phyloP scores from a whole-genome alignment of 768 basidiomycete genomes.

The Leccinum subgranulosum region DNA sequence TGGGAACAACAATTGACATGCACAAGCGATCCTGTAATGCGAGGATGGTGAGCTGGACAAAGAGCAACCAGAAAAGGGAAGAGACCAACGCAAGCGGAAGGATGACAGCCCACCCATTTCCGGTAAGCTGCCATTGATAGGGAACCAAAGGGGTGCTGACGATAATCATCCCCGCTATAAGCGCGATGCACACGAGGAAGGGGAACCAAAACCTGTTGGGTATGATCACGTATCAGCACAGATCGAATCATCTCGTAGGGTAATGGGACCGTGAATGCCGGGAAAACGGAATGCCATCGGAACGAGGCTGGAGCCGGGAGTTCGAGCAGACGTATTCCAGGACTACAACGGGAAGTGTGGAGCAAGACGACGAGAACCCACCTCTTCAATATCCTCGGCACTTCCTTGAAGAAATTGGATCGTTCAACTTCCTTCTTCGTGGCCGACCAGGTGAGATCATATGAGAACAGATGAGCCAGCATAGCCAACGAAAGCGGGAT shows the following conservation, averaged over 20 bases:
- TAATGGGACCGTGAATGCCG: neutral
- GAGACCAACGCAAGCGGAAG: conserved; percentile 66
- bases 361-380: conserved; percentile 8
- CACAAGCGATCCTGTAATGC: conserved; percentile 49
- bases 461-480: conserved; percentile 54
- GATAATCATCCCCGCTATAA: conserved; percentile 57
- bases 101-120: conserved; percentile 67
- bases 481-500: conserved; percentile 53
- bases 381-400: conserved; percentile 71
- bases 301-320: neutral
- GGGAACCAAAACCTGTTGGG: conserved; percentile 32
- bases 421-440: conserved; percentile 82
- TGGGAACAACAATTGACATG: conserved; percentile 73
- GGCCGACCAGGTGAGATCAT: conserved; percentile 55
- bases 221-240: conserved; percentile 14
- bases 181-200: conserved; percentile 51
- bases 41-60: conserved; percentile 1
- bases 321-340: neutral
- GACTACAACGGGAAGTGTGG: neutral
- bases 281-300: neutral
- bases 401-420: conserved; percentile 89
- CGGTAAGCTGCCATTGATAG: conserved; percentile 58
- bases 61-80: neutral
- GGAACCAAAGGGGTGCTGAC: conserved; percentile 55
- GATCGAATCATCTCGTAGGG: neutral